These are phyloP conservation scores for Chaetomiaceae sp. DNA, from an alignment of 2,329 filamentous ascomycete genomes.

Conservation along the genomic window DNA sequence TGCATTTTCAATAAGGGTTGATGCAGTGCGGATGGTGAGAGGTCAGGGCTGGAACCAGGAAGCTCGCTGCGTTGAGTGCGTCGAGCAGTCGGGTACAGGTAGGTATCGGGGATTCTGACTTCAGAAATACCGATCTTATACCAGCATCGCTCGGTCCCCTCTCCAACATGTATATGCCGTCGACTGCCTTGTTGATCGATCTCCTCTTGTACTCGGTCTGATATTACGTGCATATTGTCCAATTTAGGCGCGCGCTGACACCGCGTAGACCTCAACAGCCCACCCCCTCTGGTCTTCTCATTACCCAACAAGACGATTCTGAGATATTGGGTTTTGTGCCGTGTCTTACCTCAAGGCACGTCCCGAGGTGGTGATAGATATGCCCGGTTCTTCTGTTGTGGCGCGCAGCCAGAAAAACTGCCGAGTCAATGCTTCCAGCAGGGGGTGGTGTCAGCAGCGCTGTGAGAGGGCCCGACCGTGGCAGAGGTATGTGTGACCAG, in stretches of 20 bases:
- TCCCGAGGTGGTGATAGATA: not conserved
- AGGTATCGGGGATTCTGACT: too few relatives aligned
- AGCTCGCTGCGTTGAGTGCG: too few relatives aligned
- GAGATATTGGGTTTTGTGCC: not conserved
- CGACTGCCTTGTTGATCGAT: not conserved
- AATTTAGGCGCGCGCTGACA: not conserved
- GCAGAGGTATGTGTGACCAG: too few relatives aligned
- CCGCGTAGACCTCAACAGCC: not conserved
- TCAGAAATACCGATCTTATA: not conserved
- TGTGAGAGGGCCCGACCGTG: too few relatives aligned
- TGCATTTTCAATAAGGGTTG: not conserved
- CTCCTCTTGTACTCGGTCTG: not conserved
- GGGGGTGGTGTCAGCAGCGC: too few relatives aligned
- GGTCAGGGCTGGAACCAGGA: too few relatives aligned
- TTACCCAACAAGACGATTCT: not conserved
- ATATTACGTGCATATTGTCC: not conserved
- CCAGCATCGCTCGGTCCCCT: too few relatives aligned
- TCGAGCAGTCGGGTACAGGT: too few relatives aligned
- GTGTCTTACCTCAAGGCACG: too few relatives aligned
- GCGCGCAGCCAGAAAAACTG: not conserved
- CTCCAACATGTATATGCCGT: not conserved
- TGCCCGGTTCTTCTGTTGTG: not conserved
- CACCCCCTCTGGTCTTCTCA: too few relatives aligned
- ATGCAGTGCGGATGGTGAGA: not conserved
- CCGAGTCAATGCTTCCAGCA: not conserved